Conservation (phyloP, 1,284 basidiomycete species). For the Puccinia brachypodii region DNA sequence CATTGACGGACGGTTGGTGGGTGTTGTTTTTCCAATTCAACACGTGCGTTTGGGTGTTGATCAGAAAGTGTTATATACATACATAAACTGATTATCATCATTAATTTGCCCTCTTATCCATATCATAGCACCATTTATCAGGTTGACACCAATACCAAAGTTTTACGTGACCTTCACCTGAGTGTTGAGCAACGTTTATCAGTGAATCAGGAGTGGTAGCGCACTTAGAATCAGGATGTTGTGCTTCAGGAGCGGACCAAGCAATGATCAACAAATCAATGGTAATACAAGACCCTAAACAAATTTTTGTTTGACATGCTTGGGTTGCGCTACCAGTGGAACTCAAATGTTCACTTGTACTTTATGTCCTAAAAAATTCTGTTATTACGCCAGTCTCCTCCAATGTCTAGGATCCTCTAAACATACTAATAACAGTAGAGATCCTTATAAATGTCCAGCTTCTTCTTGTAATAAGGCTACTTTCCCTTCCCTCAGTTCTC, state of each 20-base stretch:
- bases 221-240: not conserved
- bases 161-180: not conserved
- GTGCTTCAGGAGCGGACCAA: conserved; percentile 1
- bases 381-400: not conserved
- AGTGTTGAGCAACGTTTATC: not conserved
- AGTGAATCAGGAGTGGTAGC: conserved; percentile 5
- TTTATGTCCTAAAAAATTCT: not conserved
- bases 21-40: no score
- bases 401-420: not conserved
- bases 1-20: no score
- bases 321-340: not conserved
- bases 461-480: not conserved
- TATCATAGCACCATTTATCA: not conserved
- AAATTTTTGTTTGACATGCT: not conserved
- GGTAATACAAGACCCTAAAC: not conserved
- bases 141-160: not conserved
- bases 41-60: no score
- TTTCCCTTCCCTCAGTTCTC: conserved; percentile 16
- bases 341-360: not conserved
- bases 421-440: conserved; percentile 5
- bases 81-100: no score
- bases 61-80: no score
- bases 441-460: conserved; percentile 18
- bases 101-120: no score
- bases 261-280: conserved; percentile 12